Base-by-base conservation (phyloP, 257 asterid genomes). In the Orobanche coerulescens region DNA sequence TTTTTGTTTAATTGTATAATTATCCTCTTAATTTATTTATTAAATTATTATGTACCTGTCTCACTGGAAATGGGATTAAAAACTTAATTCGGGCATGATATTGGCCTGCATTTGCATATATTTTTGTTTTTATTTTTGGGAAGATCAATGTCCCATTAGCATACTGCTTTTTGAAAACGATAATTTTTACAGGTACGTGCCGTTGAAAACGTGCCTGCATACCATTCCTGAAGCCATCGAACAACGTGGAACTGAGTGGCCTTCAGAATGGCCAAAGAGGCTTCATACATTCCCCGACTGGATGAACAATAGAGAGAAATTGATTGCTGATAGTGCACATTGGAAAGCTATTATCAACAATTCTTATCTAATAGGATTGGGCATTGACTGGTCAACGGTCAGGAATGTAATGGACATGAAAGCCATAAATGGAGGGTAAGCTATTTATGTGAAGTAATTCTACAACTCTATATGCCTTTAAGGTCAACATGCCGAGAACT, bases 241-340 rank as follows among this genome's bases (percentile, higher is more conserved):
- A 78, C 77, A 92, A 71, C 95, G 81, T 24, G 98, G 98, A 47
- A 86, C 87, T 2, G 98, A 92, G 72, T 92, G 98, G 98, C 98
- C 98, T 8, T 83, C 82, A 47, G 98, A 80, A 64, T 92, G 97
- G 97, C 95, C 97, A 1, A 81, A 81, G 75, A 81, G 98, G 79
- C 95, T 92, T 42, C 80, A 83, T 64, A 70, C 84, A 5, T 88
- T 79, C 71, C 95, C 98, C 0, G 97, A 92, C 47, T 88, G 98
- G 98, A 77, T 80, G 73, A 83, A 73, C 74, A 80, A 77, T 56
- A 64, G 70, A 73, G 98, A 84, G 68, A 86, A 80, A 71, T 28
- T 92, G 78, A 62, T 77, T 36, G 83, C 95, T 0, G 97, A 88
- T 26, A 79, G 68, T 65, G 77, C 76, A 58, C 97, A 84, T 74